Base-by-base conservation (phyloP, 441 rosid species). In the Geranium incanum region DNA sequence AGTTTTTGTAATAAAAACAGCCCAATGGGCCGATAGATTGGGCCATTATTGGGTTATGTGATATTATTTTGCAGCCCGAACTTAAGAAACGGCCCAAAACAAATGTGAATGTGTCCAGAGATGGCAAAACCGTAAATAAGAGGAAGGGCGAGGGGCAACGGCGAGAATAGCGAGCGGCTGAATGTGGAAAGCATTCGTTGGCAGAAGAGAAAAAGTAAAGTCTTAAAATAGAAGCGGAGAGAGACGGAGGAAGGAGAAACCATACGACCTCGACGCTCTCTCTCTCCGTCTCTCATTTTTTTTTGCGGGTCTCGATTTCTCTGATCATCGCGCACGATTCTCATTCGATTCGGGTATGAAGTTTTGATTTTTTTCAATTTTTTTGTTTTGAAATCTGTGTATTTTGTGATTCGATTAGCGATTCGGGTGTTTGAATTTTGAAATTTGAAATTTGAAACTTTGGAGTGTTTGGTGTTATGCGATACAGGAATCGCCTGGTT, bases 401-500 rank as follows among this genome's bases (percentile, higher is more conserved):
- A 1, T 28, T 28, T 28, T 28, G 33, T 28, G 33, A 28, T 28
- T 28, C 33, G 33, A 28, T 28, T 28, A 28, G 33, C 33, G 33
- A 28, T 28, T 28, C 33, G 33, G 69, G 38, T 48, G 21, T 23
- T 13, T 60, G 60, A 21, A 48, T 7, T 67, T 57, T 16, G 7
- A 4, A 57, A n/a, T n/a, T 55, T n/a, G 62, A 57, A 43, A 28
- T 28, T 28, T 28, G 3, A 28, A 28, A 28, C 33, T 43, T 43
- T 43, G 50, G 8, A 15, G 68, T 28, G 15, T 48, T 63, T 66
- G 33, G 66, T 21, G 43, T 13, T 64, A 37, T 28, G 21, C 68
- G 55, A 36, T 23, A 41, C 75, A 66, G 81, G 73, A 69, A 70
- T 36, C 65, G 28, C n/a, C 66, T 70, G 67, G 71, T 78, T 78